phyloP scores from a whole-genome alignment of 73 alveolate species.

The Paramecium biaurelia region DNA sequence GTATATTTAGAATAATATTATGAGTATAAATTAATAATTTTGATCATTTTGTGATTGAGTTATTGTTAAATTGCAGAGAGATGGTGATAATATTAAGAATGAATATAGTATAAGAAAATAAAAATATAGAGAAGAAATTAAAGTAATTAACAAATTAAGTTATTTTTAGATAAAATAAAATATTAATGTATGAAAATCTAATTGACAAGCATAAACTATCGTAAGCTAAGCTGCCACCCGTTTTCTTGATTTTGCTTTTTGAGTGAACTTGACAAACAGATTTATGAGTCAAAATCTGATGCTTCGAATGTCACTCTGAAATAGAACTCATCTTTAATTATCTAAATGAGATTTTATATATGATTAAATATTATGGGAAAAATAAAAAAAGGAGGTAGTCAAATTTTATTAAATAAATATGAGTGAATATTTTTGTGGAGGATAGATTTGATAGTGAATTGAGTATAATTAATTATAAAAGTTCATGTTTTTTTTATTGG shows the following conservation, averaged over 20 bases:
- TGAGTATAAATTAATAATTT: not conserved
- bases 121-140: not conserved
- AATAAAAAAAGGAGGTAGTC: not conserved
- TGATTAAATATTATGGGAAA: not conserved
- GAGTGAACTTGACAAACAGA: conserved; percentile 37
- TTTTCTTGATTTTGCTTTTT: not conserved
- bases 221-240: conserved; percentile 51
- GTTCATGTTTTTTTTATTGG: not conserved
- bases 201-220: conserved; percentile 39
- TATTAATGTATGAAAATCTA: not conserved
- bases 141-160: not conserved
- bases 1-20: not conserved
- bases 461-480: not conserved
- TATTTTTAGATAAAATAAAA: not conserved
- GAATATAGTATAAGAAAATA: too few species aligned
- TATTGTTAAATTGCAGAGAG: not conserved
- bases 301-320: conserved; percentile 33
- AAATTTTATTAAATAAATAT: not conserved
- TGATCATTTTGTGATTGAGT: not conserved
- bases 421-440: not conserved
- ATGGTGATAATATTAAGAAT: not conserved
- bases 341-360: not conserved
- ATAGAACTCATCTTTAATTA: not conserved
- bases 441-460: not conserved
- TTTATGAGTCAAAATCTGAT: not conserved